Percentiles rank a stretch among this genome's conserved stretches.
Evolutionary conservation across 2,329 filamentous ascomycete species (phyloP).

Genomic region (Blumeriella jaapii): DNA sequence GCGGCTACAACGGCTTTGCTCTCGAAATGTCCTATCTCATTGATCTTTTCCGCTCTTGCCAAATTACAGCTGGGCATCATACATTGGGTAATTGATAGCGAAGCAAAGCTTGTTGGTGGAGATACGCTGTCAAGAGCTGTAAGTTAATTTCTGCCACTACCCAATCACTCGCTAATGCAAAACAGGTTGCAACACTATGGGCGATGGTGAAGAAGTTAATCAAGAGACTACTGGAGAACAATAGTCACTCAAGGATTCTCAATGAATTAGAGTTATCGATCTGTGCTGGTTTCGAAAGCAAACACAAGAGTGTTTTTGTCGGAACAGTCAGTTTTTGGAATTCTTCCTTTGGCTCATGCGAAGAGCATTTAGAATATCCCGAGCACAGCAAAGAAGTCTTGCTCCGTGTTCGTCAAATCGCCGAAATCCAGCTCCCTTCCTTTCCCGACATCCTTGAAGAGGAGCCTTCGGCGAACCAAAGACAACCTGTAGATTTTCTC

Average conservation of each 20-base stretch:
- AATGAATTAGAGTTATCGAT: constrained; percentile 42
- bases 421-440: constrained; percentile 38
- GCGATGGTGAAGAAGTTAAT: constrained; percentile 31
- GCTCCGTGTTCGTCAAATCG: constrained; percentile 43
- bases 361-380: constrained; percentile 49
- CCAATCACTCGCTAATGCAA: background rate
- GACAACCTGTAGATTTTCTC: constrained; percentile 28
- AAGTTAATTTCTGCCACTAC: constrained; percentile 23
- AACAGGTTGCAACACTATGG: constrained; percentile 34
- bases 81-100: constrained; percentile 51
- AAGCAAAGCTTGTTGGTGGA: constrained; percentile 32
- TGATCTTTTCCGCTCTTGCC: constrained; percentile 44
- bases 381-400: constrained; percentile 50
- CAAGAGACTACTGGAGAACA: constrained; percentile 28
- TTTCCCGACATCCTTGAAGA: constrained; percentile 30
- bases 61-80: constrained; percentile 50
- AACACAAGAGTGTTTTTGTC: constrained; percentile 42
- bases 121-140: constrained; percentile 35
- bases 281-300: constrained; percentile 45
- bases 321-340: constrained; percentile 57
- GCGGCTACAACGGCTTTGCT: constrained; percentile 28
- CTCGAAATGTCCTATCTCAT: constrained; percentile 31
- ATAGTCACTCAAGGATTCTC: constrained; percentile 33
- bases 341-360: constrained; percentile 48
- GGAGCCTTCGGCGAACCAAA: constrained; percentile 22